Base-by-base conservation (phyloP, 2,329 filamentous ascomycete genomes). In the Aureobasidium sp. region DNA sequence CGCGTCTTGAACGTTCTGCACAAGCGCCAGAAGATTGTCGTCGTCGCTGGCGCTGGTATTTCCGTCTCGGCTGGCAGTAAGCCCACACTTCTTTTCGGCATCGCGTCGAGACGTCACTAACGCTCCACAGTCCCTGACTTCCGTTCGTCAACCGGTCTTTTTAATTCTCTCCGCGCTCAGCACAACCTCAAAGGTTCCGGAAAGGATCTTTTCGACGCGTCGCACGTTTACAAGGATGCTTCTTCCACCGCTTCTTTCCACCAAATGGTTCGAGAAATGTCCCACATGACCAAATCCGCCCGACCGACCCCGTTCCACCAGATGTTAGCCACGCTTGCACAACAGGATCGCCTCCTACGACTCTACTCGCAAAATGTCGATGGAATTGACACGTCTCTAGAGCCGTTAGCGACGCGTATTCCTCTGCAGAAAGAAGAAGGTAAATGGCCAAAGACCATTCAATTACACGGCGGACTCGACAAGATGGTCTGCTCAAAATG, bases 401-500 rank as follows among this genome's bases (percentile, higher is more conserved):
- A 85, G 51, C 92, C 93, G 2, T 79, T 99, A 9, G 82, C 83
- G 29, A 97, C 94, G 0, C 82, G 83, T 57, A 86, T 96, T 1
- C 94, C 94, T 1, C 80, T 99, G 14, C 87, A 87, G 64, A 81
- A 84, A 66, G 68, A 70, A 22, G 66, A 67, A 11, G 91, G 87
- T 0, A 92, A 92, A 17, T 99, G 94, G 94, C 94, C 94, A 2
- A 86, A 86, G 67, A 96, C 94, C 0, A 85, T 99, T 64, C 94
- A 97, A 74, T 82, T 99, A 9, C 94, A 99, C 69, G 94, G 94
- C 41, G 92, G 93, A 20, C 82, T 99, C 39, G 87, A 91, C 69
- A 94, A 96, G 73, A 97, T 97, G 93, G 89, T 95, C 17, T 99
- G 94, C 76, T 91, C 91, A 48, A 97, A 97, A 74, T 99, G 94